Evolutionary conservation across 306 rosid species (phyloP).

Genomic region (Ormosia emarginata): DNA sequence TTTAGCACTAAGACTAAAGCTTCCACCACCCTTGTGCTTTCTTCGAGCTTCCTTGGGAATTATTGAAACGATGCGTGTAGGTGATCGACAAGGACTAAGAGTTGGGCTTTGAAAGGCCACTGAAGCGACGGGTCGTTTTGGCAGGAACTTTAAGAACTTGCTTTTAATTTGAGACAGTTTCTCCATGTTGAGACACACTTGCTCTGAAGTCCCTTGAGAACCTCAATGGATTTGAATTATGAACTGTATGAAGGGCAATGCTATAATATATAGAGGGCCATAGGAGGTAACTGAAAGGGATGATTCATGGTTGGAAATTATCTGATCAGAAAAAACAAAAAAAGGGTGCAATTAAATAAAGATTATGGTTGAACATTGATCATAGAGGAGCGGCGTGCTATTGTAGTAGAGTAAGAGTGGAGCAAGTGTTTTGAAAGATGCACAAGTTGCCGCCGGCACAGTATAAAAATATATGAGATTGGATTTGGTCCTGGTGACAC

Average conservation of each 20-base stretch:
- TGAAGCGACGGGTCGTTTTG: slow-evolving; percentile 32
- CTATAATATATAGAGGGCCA: background rate
- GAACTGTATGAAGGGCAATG: background rate
- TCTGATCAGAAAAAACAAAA: background rate
- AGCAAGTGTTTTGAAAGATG: background rate
- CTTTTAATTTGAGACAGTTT: slow-evolving; percentile 15
- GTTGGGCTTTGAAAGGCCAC: slow-evolving; percentile 30
- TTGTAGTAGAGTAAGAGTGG: background rate
- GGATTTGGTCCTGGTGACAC: slow-evolving; percentile 13
- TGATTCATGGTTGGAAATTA: background rate
- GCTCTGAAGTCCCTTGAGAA: background rate
- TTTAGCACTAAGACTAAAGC: slow-evolving; percentile 36
- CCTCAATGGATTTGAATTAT: background rate
- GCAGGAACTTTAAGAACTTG: slow-evolving; percentile 36
- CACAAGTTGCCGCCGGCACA: slow-evolving; percentile 42
- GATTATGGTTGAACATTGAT: slow-evolving; percentile 32
- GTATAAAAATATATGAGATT: background rate
- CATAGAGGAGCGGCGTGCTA: slow-evolving; percentile 17
- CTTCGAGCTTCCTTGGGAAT: slow-evolving; percentile 55
- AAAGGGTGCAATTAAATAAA: slow-evolving; percentile 4
- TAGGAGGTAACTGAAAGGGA: background rate
- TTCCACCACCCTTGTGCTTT: slow-evolving; percentile 19
- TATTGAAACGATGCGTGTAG: slow-evolving; percentile 27
- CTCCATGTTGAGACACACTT: slow-evolving; percentile 32
- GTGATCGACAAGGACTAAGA: slow-evolving; percentile 38